Evolutionary conservation across 805 yeast genomes (phyloP).

Genomic region (Candida golubevii): DNA sequence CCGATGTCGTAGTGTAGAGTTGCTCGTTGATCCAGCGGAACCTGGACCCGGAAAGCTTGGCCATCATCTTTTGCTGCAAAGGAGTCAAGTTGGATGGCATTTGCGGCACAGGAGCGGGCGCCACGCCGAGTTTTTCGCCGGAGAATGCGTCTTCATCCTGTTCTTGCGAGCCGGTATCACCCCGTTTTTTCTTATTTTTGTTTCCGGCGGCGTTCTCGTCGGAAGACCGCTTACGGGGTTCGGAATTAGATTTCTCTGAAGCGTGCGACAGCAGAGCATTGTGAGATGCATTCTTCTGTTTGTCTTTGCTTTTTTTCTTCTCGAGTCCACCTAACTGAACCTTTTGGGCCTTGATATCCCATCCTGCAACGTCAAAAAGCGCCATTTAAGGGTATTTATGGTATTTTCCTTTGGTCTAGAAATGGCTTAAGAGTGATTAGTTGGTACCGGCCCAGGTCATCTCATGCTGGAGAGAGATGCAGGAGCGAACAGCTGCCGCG

Average conservation of each 20-base stretch:
- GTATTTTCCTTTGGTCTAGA: not conserved
- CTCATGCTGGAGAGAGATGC: no score
- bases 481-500: no score
- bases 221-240: conserved; percentile 7
- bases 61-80: conserved; percentile 92
- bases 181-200: not conserved
- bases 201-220: conserved; percentile 1
- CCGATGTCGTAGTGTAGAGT: conserved; percentile 81
- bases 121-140: not conserved
- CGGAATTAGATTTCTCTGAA: conserved; percentile 1
- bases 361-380: conserved; percentile 75
- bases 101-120: conserved; percentile 16
- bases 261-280: conserved; percentile 8
- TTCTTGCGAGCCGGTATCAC: not conserved
- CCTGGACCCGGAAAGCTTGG: conserved; percentile 88
- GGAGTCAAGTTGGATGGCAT: conserved; percentile 62
- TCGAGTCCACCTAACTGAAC: conserved; percentile 44
- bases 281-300: conserved; percentile 10
- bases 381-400: conserved; percentile 44
- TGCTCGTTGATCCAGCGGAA: conserved; percentile 98
- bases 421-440: no score
- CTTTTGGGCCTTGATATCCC: conserved; percentile 58
- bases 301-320: conserved; percentile 23
- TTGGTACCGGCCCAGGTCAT: no score
- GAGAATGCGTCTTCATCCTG: not conserved